These are phyloP conservation scores for Sphaerostilbella broomeana DNA, from an alignment of 2,329 filamentous ascomycete genomes.

Conservation along the genomic window DNA sequence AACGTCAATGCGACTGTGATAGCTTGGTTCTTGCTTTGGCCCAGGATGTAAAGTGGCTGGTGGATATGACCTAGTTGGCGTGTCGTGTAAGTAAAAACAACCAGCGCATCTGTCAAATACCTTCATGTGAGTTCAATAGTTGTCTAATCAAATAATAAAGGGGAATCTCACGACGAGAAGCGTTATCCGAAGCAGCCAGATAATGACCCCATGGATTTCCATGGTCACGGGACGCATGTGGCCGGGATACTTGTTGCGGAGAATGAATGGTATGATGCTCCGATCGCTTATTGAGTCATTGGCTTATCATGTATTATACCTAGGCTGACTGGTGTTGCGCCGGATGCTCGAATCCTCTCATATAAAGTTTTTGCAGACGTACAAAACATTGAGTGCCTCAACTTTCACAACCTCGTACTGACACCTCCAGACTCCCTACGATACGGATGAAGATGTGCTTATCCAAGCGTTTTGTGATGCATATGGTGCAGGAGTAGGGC, in stretches of 20 bases:
- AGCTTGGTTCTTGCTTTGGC: conserved; percentile 35
- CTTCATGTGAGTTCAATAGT: too few relatives aligned
- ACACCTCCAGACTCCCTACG: conserved; percentile 20
- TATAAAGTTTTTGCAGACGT: conserved; percentile 39
- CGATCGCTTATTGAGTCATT: neutral
- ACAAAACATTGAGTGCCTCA: neutral
- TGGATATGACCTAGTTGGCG: conserved; percentile 33
- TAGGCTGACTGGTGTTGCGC: conserved; percentile 40
- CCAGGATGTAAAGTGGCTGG: conserved; percentile 32
- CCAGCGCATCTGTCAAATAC: neutral
- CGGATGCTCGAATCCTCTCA: conserved; percentile 36
- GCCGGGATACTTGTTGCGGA: conserved; percentile 45
- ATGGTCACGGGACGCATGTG: conserved; percentile 25
- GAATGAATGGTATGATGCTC: conserved; percentile 23
- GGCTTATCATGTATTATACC: neutral
- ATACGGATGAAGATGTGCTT: conserved; percentile 29
- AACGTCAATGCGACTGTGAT: neutral
- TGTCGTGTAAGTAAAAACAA: conserved; percentile 21
- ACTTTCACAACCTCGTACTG: neutral
- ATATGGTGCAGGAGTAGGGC: conserved; percentile 27
- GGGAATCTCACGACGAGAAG: conserved; percentile 26
- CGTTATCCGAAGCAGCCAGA: conserved; percentile 28
- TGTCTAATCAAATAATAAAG: too few relatives aligned
- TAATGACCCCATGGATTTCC: conserved; percentile 18
- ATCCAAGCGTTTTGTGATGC: conserved; percentile 32